Percentiles rank a stretch among this genome's conserved stretches.
Conservation (phyloP, 371 early-diverging fungal species). For the Mortierella polycephala region DNA sequence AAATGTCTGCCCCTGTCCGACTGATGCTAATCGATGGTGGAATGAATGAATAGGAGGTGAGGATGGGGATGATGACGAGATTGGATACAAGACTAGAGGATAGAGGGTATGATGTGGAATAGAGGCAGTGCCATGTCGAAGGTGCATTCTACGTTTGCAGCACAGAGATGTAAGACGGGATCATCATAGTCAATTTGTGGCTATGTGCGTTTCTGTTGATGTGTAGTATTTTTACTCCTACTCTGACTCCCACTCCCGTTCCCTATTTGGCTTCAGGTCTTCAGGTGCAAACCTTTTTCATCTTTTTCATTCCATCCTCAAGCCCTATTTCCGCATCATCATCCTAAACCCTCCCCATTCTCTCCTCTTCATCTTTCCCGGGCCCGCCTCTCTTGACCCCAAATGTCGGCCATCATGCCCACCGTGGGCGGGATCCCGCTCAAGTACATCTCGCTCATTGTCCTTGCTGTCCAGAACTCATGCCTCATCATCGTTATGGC, state of each 20-base stretch:
- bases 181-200: too few species aligned
- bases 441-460: slow-evolving; percentile 86
- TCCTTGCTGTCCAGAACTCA: slow-evolving; percentile 91
- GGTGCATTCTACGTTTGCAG: too few species aligned
- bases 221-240: neutral
- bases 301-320: neutral
- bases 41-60: too few species aligned
- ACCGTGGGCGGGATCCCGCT: slow-evolving; percentile 73
- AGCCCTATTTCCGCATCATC: neutral
- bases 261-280: neutral
- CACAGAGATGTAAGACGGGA: too few species aligned
- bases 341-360: neutral
- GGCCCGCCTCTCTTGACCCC: neutral
- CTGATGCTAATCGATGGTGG: too few species aligned
- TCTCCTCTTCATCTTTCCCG: neutral
- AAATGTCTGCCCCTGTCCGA: too few species aligned
- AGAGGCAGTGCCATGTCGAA: too few species aligned
- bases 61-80: too few species aligned
- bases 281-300: neutral
- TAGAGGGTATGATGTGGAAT: too few species aligned
- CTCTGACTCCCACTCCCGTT: neutral
- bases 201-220: too few species aligned
- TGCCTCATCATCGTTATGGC: slow-evolving; percentile 86
- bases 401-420: slow-evolving; percentile 49
- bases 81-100: too few species aligned